Percentiles rank a stretch among this genome's conserved stretches.
Conservation (phyloP, 805 yeast species). For the Barnettozyma sucrosica region DNA sequence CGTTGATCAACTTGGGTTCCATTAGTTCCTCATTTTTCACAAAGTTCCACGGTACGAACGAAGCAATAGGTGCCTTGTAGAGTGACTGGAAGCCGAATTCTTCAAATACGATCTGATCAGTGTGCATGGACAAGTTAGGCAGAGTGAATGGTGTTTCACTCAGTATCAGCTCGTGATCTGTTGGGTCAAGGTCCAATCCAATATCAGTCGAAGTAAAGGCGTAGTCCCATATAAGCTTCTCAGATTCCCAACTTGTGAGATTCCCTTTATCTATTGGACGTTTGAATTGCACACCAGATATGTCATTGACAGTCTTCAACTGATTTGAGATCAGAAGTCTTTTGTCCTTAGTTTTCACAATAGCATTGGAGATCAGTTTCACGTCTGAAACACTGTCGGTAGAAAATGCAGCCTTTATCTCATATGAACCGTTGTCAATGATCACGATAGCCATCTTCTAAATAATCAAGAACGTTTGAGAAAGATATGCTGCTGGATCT, state of each 20-base stretch:
- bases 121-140: slow-evolving; percentile 74
- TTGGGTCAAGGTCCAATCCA: slow-evolving; percentile 39
- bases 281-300: slow-evolving; percentile 64
- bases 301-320: slow-evolving; percentile 56
- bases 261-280: slow-evolving; percentile 90
- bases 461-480: neutral
- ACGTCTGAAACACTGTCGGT: slow-evolving; percentile 26
- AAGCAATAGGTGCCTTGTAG: slow-evolving; percentile 58
- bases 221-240: slow-evolving; percentile 87
- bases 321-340: slow-evolving; percentile 69
- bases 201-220: slow-evolving; percentile 30
- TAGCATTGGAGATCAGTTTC: slow-evolving; percentile 61
- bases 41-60: slow-evolving; percentile 58
- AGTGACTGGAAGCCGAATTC: slow-evolving; percentile 77
- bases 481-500: no score
- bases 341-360: slow-evolving; percentile 73
- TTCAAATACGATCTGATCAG: slow-evolving; percentile 90
- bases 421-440: slow-evolving; percentile 87
- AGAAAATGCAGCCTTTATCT: slow-evolving; percentile 60
- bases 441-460: slow-evolving; percentile 37
- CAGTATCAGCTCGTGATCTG: slow-evolving; percentile 56
- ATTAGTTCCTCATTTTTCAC: slow-evolving; percentile 24
- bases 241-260: slow-evolving; percentile 84
- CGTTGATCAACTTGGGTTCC: slow-evolving; percentile 21
- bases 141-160: slow-evolving; percentile 80